Conservation (phyloP, 768 basidiomycete genomes). For the Russula olivacea region DNA sequence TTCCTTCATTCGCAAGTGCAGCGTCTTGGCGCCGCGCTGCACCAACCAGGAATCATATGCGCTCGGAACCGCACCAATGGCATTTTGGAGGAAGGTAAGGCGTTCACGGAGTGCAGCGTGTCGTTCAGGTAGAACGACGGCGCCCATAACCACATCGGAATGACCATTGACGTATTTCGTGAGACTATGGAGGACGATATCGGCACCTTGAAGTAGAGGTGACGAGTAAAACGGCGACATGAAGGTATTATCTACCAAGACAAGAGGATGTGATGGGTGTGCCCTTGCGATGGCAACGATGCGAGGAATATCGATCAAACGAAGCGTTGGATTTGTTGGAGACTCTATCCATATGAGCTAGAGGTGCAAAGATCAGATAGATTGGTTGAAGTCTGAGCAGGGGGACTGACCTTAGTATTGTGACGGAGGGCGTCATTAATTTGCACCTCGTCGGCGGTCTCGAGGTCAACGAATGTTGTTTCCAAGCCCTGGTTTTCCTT, state of each 20-base stretch:
- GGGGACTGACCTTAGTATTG: slow-evolving; percentile 69
- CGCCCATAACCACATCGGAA: slow-evolving; percentile 89
- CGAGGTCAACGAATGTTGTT: slow-evolving; percentile 77
- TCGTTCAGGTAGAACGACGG: slow-evolving; percentile 60
- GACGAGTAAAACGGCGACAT: slow-evolving; percentile 87
- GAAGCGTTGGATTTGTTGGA: slow-evolving; percentile 92
- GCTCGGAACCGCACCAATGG: slow-evolving; percentile 77
- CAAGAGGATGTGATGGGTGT: slow-evolving; percentile 60
- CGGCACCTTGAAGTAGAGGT: slow-evolving; percentile 78
- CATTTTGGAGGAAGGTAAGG: slow-evolving; percentile 86
- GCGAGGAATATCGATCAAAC: slow-evolving; percentile 72
- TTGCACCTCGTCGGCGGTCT: slow-evolving; percentile 56
- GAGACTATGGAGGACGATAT: slow-evolving; percentile 77
- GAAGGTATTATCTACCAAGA: slow-evolving; percentile 94
- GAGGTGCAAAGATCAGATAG: background rate
- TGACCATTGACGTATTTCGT: slow-evolving; percentile 95
- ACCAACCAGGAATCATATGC: slow-evolving; percentile 88
- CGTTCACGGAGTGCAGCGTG: slow-evolving; percentile 44
- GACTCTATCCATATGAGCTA: slow-evolving; percentile 93
- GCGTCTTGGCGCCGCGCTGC: slow-evolving; percentile 86
- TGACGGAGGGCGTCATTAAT: slow-evolving; percentile 58
- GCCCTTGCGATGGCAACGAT: slow-evolving; percentile 60
- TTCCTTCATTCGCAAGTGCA: slow-evolving; percentile 79
- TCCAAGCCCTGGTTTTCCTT: slow-evolving; percentile 57
- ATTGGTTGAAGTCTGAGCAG: background rate